Percentiles rank a stretch among this genome's conserved stretches.
phyloP scores from a whole-genome alignment of 768 basidiomycete genomes.

The Terana coerulea region DNA sequence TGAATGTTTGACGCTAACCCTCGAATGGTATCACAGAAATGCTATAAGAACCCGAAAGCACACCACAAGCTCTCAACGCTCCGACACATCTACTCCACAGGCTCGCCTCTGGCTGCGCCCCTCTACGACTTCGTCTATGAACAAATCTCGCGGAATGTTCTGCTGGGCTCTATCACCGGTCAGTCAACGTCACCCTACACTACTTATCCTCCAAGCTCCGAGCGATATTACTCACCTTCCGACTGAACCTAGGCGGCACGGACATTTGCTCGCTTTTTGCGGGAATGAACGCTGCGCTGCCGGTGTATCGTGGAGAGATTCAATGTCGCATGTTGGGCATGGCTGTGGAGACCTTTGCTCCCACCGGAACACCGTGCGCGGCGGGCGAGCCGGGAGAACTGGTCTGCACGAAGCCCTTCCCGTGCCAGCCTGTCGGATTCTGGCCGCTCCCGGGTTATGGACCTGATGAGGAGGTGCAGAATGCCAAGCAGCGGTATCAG shows the following conservation, averaged over 20 bases:
- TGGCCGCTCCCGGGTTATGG: constrained; percentile 76
- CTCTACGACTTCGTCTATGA: constrained; percentile 76
- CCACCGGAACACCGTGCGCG: constrained; percentile 37
- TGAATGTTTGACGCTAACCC: too few species aligned
- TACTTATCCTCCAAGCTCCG: too few species aligned
- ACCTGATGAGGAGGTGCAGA: constrained; percentile 45
- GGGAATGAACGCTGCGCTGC: constrained; percentile 70
- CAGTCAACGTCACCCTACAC: constrained; percentile 13
- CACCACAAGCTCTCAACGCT: constrained; percentile 57
- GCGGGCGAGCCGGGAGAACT: constrained; percentile 61
- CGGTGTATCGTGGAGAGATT: constrained; percentile 78
- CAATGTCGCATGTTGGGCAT: constrained; percentile 83
- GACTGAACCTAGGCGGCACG: constrained; percentile 62
- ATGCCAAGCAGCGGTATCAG: constrained; percentile 53
- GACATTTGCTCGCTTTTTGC: constrained; percentile 86
- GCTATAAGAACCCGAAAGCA: constrained; percentile 56
- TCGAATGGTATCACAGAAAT: constrained; percentile 41
- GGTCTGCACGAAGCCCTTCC: constrained; percentile 73
- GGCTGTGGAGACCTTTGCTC: constrained; percentile 61
- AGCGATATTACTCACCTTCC: too few species aligned
- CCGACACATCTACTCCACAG: constrained; percentile 76
- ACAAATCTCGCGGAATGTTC: constrained; percentile 55
- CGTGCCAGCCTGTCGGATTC: constrained; percentile 77
- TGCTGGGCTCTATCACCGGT: constrained; percentile 78
- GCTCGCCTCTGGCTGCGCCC: constrained; percentile 66